Evolutionary conservation across 805 yeast genomes (phyloP), one percentile per base, ranked within the genome.

Genomic region (Schizosaccharomyces cryophilus): DNA sequence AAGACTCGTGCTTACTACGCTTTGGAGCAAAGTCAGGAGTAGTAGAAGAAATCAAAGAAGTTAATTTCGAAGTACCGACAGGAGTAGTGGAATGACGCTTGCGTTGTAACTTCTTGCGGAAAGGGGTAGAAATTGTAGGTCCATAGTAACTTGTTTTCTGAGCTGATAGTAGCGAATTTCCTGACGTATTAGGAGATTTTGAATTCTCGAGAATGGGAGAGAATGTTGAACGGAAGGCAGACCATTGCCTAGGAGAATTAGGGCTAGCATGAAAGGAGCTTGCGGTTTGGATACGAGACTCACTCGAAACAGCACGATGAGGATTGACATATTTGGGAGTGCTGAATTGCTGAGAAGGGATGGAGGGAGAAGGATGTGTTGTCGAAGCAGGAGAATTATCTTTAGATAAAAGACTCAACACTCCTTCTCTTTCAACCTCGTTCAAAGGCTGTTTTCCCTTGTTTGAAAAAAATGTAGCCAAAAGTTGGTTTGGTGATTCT

Each of bases 121-220:
- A 51, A 2, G 60, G 60, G 21, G 60, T 56, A 17, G 60, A 56
- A 45, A 38, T n/a, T 17, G 60, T 56, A 17, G 60, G 60, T 24
- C 56, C 56, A 29, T 51, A 51, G 35, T 5, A 51, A 29, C 56
- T 51, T 6, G 26, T 17, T 29, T 29, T 21, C 29, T 51, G 30
- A 21, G 56, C 56, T 5, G 56, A 29, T 11, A 51, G 56, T 11
- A 21, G 56, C 5, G 56, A 51, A 15, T 29, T 29, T 17, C 30
- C 30, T 19, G 56, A 9, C 2, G 17, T 17, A 19, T n/a, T 45
- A n/a, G 24, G 26, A 19, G 13, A 24, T 24, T 45, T n/a, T 1
- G 21, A n/a, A 19, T 6, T 4, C 4, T 17, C 51, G 13, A n/a
- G 51, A 45, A 45, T 5, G 1, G 56, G 56, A 51, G 56, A 51